These are phyloP conservation scores for Akebia trifoliata DNA, from an alignment of 164 flowering plant genomes.

Conservation along the genomic window DNA sequence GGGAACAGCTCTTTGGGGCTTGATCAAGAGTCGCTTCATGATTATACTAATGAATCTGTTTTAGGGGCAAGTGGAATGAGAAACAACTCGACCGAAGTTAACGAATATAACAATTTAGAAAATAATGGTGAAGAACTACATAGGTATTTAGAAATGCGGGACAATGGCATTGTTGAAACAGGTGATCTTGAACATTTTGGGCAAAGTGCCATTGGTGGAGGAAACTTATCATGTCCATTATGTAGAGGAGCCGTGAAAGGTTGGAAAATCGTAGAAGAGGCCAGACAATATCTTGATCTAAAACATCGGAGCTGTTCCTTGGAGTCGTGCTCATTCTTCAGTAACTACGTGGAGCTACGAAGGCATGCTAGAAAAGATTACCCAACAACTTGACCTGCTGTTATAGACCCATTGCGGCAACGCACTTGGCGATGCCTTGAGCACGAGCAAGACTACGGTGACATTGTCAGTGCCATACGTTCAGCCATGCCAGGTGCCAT, in stretches of 20 bases:
- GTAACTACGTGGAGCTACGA: constrained; percentile 59
- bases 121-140: constrained; percentile 15
- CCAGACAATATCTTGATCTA: constrained; percentile 49
- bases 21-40: constrained; percentile 20
- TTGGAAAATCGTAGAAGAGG: constrained; percentile 54
- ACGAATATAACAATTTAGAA: constrained; percentile 15
- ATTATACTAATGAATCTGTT: constrained; percentile 13
- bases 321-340: constrained; percentile 54
- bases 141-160: constrained; percentile 19
- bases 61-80: constrained; percentile 20
- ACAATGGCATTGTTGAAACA: constrained; percentile 10
- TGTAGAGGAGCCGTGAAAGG: constrained; percentile 52
- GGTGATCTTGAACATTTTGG: constrained; percentile 13
- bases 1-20: constrained; percentile 16
- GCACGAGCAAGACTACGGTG: constrained; percentile 73
- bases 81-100: constrained; percentile 20
- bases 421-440: constrained; percentile 79
- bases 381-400: constrained; percentile 55
- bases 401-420: constrained; percentile 59
- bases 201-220: constrained; percentile 15
- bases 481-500: constrained; percentile 86
- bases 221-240: constrained; percentile 39
- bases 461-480: constrained; percentile 78
- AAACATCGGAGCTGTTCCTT: constrained; percentile 54
- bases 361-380: constrained; percentile 64